phyloP scores from a whole-genome alignment of 768 basidiomycete species.

The Boletus rubescentipes region DNA sequence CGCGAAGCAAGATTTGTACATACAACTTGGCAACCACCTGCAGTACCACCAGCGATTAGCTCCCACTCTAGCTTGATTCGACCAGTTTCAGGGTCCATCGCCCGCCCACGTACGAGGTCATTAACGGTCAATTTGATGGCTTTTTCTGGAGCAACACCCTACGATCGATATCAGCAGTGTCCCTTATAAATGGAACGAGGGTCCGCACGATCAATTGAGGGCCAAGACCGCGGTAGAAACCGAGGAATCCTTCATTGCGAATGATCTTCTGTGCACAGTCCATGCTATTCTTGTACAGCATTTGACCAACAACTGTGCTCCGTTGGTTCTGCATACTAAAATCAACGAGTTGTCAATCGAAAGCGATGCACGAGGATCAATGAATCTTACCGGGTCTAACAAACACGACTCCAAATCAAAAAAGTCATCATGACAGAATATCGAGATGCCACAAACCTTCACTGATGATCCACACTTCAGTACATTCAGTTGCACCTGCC shows the following conservation, averaged over 20 bases:
- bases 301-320: slow-evolving; percentile 92
- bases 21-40: slow-evolving; percentile 98
- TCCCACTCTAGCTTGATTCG: slow-evolving; percentile 93
- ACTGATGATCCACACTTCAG: slow-evolving; percentile 42
- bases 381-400: slow-evolving; percentile 56
- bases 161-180: slow-evolving; percentile 9
- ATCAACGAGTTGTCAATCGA: slow-evolving; percentile 4
- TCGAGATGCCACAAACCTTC: slow-evolving; percentile 52
- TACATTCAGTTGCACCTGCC: not conserved
- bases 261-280: slow-evolving; percentile 95
- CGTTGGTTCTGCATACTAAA: slow-evolving; percentile 95
- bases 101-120: slow-evolving; percentile 78
- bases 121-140: slow-evolving; percentile 98
- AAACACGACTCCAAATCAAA: slow-evolving; percentile 8
- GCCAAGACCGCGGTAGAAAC: slow-evolving; percentile 96
- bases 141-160: slow-evolving; percentile 97
- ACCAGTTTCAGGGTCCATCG: slow-evolving; percentile 94
- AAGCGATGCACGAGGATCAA: not conserved
- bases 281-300: slow-evolving; percentile 93
- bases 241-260: slow-evolving; percentile 87
- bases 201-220: slow-evolving; percentile 83
- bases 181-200: not conserved
- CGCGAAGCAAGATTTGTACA: slow-evolving; percentile 34
- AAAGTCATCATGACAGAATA: not conserved
- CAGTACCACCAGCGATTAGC: slow-evolving; percentile 84